phyloP scores from a whole-genome alignment of 257 asterid genomes.

The Salvia hispanica region DNA sequence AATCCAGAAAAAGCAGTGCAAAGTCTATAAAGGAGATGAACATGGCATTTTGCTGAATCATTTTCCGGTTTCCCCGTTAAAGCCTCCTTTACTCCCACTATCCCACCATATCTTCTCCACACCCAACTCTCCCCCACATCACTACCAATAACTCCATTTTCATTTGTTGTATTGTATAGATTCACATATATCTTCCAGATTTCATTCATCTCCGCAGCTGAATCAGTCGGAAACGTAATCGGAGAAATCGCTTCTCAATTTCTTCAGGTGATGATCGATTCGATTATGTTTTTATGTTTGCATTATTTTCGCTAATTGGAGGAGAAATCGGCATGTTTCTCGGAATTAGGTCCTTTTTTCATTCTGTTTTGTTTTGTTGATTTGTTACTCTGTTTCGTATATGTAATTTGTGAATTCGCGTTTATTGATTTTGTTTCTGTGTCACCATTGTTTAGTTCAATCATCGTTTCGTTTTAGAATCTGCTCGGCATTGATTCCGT shows the following conservation, averaged over 20 bases:
- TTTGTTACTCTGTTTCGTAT: no score
- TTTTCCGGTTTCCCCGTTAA: constrained; percentile 39
- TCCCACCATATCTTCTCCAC: constrained; percentile 28
- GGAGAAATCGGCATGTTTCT: background rate
- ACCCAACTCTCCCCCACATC: background rate
- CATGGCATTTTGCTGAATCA: background rate
- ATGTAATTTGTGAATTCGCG: no score
- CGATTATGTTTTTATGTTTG: background rate
- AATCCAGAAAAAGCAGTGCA: background rate
- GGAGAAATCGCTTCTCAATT: constrained; percentile 9
- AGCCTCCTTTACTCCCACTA: constrained; percentile 34
- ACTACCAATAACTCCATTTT: constrained; percentile 7
- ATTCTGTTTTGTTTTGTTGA: no score
- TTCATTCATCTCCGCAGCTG: constrained; percentile 11
- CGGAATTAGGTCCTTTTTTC: background rate
- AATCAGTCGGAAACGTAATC: constrained; percentile 20
- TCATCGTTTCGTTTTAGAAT: no score
- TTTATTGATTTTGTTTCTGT: no score
- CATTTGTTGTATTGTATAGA: constrained; percentile 7
- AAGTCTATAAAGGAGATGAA: background rate
- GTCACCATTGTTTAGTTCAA: no score
- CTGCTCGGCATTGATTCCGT: no score
- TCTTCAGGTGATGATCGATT: constrained; percentile 34
- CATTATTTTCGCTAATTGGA: background rate
- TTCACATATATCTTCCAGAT: background rate